phyloP scores from a whole-genome alignment of 805 yeast species.

The Debaryomyces tyrocola region DNA sequence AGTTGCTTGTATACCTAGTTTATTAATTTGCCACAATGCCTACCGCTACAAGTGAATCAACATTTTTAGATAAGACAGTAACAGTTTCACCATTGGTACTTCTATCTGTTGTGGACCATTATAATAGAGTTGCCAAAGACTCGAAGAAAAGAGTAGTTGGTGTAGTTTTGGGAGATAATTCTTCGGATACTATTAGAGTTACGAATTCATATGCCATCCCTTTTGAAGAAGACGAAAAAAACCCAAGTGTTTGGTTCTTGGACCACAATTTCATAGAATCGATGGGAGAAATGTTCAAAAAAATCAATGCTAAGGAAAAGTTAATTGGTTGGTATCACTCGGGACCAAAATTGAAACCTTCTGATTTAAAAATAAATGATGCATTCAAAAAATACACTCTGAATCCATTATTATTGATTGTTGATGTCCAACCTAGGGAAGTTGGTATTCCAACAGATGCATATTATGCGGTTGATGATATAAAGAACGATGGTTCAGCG shows the following conservation, averaged over 20 bases:
- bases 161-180: conserved; percentile 82
- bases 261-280: conserved; percentile 95
- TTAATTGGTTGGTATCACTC: conserved; percentile 99
- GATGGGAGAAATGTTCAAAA: conserved; percentile 97
- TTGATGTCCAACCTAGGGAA: conserved; percentile 80
- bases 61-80: conserved; percentile 55
- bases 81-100: conserved; percentile 95
- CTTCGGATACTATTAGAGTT: conserved; percentile 59
- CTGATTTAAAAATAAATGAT: conserved; percentile 90
- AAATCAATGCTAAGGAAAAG: conserved; percentile 95
- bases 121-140: conserved; percentile 76
- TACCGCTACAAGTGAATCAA: conserved; percentile 33
- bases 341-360: conserved; percentile 86
- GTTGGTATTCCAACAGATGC: conserved; percentile 97
- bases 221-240: conserved; percentile 93
- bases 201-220: conserved; percentile 97
- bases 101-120: conserved; percentile 92
- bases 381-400: conserved; percentile 77
- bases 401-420: conserved; percentile 82
- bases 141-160: conserved; percentile 86
- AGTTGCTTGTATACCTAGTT: conserved; percentile 2
- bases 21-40: conserved; percentile 16
- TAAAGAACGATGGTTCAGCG: conserved; percentile 92
- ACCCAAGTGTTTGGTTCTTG: conserved; percentile 91
- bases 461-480: conserved; percentile 89